These are phyloP conservation scores for Papilionanthe hybrid DNA, from an alignment of 116 monocot genomes.

Conservation along the genomic window DNA sequence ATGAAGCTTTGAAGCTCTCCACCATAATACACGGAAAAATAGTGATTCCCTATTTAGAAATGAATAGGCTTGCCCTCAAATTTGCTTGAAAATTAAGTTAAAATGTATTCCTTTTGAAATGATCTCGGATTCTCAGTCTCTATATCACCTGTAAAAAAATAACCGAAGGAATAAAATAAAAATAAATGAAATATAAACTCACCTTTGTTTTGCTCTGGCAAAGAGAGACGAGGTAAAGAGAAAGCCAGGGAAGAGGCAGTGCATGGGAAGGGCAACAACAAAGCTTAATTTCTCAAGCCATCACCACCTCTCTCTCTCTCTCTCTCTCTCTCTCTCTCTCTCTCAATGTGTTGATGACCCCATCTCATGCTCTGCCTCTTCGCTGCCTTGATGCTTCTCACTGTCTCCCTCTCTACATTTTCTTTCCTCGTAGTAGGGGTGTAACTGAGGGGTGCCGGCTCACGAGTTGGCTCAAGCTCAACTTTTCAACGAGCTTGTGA, in stretches of 20 bases:
- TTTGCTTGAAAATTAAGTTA: too few species aligned
- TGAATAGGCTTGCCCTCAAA: too few species aligned
- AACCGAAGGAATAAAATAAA: too few species aligned
- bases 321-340: conserved; percentile 16
- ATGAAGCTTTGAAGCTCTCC: too few species aligned
- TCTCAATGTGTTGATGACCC: conserved; percentile 10
- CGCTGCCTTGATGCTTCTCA: conserved; percentile 3
- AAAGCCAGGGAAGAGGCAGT: conserved; percentile 36
- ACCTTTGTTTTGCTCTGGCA: neutral
- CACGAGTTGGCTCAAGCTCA: too few species aligned
- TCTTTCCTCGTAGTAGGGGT: neutral
- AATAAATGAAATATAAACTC: too few species aligned
- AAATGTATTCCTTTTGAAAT: too few species aligned
- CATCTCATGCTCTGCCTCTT: conserved; percentile 20
- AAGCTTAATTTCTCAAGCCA: neutral
- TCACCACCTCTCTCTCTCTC: conserved; percentile 11
- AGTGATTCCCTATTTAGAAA: too few species aligned
- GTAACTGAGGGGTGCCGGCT: neutral
- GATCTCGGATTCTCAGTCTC: too few species aligned
- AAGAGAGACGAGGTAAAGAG: neutral
- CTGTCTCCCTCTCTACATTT: neutral
- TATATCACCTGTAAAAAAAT: too few species aligned
- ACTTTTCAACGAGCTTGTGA: too few species aligned
- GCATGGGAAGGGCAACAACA: conserved; percentile 25
- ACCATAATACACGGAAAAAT: too few species aligned